Evolutionary conservation across 2,329 filamentous ascomycete genomes (phyloP), one percentile per base, ranked within the genome.

Genomic region (Didymella lethalis): DNA sequence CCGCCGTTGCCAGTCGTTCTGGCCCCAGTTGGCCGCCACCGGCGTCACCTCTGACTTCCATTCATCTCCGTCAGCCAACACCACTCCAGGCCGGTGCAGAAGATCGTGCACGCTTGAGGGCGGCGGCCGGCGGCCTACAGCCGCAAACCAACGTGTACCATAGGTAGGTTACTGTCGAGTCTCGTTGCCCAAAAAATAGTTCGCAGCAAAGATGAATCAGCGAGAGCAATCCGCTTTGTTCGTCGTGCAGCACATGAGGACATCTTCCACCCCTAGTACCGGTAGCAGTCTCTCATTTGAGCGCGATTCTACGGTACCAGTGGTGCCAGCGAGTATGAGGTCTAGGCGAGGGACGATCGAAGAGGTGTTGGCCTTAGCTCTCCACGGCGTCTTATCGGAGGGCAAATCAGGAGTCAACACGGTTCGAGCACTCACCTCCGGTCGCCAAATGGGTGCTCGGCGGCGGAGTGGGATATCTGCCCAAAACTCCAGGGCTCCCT

Each of bases 371-470:
- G n/a, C 28, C 36, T 25, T 40, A 47, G 23, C 5, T 12, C 7
- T 31, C 47, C 46, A 51, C 50, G 56, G 50, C 50, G 41, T 18
- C 50, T 59, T 49, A 18, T 54, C 41, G 50, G 51, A 51, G 49
- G 18, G 51, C 26, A 25, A 51, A 47, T 48, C 45, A 59, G 40
- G 50, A 41, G 50, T n/a, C 43, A 23, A 48, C n/a, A 48, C 45
- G 23, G 40, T 50, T 54, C 32, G 28, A 44, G 57, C 41, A 14
- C 10, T 36, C 31, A 34, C n/a, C 14, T 47, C 34, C 41, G 50
- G 43, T 16, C 48, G 53, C 58, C 58, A 57, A 61, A 49, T 40
- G 40, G 48, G 20, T 45, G 28, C 34, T 57, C 55, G 44, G 49
- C 49, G 20, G 49, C 49, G 44, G 55, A 57, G 55, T 52, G 44